Base-by-base conservation (phyloP, 1,284 basidiomycete genomes). In the Irpex sp. region DNA sequence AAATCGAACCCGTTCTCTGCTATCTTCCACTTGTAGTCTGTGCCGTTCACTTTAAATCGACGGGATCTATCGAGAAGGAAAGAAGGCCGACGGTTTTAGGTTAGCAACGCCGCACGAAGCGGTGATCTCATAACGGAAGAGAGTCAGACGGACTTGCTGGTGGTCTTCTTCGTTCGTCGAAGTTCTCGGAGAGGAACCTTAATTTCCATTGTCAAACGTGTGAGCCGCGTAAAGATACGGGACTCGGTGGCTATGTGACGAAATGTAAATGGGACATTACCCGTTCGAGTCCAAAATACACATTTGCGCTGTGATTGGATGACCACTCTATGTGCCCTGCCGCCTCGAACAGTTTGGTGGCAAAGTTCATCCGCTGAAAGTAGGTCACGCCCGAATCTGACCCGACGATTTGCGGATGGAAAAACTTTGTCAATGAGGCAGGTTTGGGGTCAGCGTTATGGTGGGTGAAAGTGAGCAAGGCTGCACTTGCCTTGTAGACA, bases 21-120 rank as follows among this genome's bases (percentile, higher is more conserved):
- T 55, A 80, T 73, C 71, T 84, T 86, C 85, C 85, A 86, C 69
- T 85, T 86, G 74, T 86, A 86, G 67, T 85, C 82, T 31, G 75
- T 70, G 37, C 78, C 79, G 21, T 73, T 74, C 47, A 74, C 81
- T 67, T 81, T 84, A 75, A 86, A 87, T 37, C 85, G 76, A 60
- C 85, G 80, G 17, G 85, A 85, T 64, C 83, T 84, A 60, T 36
- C 19, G 9, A 15, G n/a, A 11, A 56, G 26, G 34, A 21, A 6
- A 56, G 52, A n/a, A 51, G 7, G 5, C 17, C 13, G 4, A 44
- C 40, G 40, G 40, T 44, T 51, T 21, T n/a, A 19, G 7, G 17
- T 51, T 8, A 51, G 49, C 49, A 17, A 17, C n/a, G 49, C 40
- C 3, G 17, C 26, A 5, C 31, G 34, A 60, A 26, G 21, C 31